These are phyloP conservation scores for Dryas octopetala DNA, from an alignment of 306 rosid genomes.

Conservation along the genomic window DNA sequence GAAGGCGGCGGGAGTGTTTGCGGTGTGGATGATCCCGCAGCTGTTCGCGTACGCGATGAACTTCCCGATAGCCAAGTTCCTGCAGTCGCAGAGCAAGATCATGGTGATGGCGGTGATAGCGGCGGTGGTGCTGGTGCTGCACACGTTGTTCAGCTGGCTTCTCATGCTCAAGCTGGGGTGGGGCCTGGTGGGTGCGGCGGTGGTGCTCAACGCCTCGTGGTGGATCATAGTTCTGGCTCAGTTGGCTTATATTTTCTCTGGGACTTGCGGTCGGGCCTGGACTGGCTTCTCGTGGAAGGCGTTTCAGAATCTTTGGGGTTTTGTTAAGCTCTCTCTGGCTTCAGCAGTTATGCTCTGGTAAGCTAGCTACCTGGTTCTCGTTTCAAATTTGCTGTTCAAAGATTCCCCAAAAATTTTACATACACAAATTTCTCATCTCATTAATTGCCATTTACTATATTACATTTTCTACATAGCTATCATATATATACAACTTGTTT, in stretches of 20 bases:
- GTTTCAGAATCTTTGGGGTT: slow-evolving; percentile 64
- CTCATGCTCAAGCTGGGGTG: slow-evolving; percentile 56
- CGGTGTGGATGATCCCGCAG: slow-evolving; percentile 90
- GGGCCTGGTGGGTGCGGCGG: slow-evolving; percentile 79
- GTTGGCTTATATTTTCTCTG: slow-evolving; percentile 52
- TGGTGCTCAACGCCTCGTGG: slow-evolving; percentile 72
- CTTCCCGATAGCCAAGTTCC: slow-evolving; percentile 72
- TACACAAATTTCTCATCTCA: too few relatives aligned
- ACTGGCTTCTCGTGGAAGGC: slow-evolving; percentile 69
- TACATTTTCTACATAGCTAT: background rate
- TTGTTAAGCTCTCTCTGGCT: slow-evolving; percentile 68
- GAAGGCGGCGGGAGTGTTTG: slow-evolving; percentile 64
- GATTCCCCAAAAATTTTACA: too few relatives aligned
- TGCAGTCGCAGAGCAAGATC: slow-evolving; percentile 88
- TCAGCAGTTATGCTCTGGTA: slow-evolving; percentile 90
- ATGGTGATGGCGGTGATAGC: slow-evolving; percentile 85
- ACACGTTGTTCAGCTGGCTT: slow-evolving; percentile 69
- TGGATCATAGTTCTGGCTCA: slow-evolving; percentile 68
- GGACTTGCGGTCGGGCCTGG: slow-evolving; percentile 74
- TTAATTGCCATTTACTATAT: background rate
- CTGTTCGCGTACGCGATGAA: slow-evolving; percentile 78
- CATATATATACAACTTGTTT: too few relatives aligned
- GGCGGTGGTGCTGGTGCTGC: slow-evolving; percentile 51
- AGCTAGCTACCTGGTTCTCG: background rate
- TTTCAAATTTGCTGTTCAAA: too few relatives aligned